Conservation (phyloP, 208 protist genomes). For the Wallacemonas sp. region DNA sequence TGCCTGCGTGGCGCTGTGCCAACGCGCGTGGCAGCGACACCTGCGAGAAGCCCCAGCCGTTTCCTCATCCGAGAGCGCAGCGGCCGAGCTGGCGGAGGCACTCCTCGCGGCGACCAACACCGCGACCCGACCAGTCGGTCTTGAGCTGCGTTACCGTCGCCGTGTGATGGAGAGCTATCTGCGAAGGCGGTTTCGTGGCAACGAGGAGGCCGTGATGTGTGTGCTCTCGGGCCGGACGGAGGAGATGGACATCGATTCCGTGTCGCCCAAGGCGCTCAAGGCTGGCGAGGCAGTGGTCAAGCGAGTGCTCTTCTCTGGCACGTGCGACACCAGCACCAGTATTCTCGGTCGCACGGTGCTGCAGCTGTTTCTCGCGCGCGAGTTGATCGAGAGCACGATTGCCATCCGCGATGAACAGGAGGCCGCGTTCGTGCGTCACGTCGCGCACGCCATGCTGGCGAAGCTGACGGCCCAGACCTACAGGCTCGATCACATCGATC, state of each 20-base stretch:
- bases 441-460: conserved; percentile 5
- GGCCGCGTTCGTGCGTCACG: background rate
- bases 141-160: background rate
- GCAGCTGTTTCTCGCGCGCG: conserved; percentile 8
- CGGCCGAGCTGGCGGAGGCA: conserved; percentile 19
- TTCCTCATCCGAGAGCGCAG: conserved; percentile 12
- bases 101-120: conserved; percentile 18
- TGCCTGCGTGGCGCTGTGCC: conserved; percentile 14
- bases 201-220: background rate
- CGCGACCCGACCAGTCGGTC: background rate
- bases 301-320: background rate
- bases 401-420: too few relatives aligned
- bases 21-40: conserved; percentile 10
- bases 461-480: background rate
- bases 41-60: background rate
- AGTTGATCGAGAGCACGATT: background rate
- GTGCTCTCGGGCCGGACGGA: background rate
- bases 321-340: conserved; percentile 9
- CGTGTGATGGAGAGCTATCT: background rate
- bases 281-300: background rate
- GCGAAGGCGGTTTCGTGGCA: background rate
- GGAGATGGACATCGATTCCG: background rate
- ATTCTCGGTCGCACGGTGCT: background rate
- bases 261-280: background rate
- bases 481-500: conserved; percentile 3